These are phyloP conservation scores for Lipomyces mesembrius DNA, from an alignment of 805 yeast genomes.

Conservation along the genomic window DNA sequence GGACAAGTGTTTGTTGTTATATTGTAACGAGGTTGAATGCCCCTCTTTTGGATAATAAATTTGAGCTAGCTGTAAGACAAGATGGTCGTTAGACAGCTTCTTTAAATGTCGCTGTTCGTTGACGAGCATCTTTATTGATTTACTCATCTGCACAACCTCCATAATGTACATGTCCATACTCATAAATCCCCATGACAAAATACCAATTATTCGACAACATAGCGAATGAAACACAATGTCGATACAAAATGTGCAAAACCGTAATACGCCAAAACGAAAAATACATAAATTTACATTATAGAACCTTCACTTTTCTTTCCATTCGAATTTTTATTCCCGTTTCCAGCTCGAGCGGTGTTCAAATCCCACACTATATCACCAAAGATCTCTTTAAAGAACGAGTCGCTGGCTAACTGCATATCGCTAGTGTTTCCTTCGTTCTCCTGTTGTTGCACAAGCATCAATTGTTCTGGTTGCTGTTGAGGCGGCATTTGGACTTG, in stretches of 20 bases:
- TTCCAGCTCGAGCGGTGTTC: not conserved
- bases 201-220: too few relatives aligned
- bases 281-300: not conserved
- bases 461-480: conserved; percentile 14
- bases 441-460: not conserved
- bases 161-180: too few relatives aligned
- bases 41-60: not conserved
- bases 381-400: conserved; percentile 32
- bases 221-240: too few relatives aligned
- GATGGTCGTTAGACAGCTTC: too few relatives aligned
- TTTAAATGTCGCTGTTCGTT: too few relatives aligned
- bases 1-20: not conserved
- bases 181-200: too few relatives aligned
- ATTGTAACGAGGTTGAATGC: not conserved
- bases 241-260: too few relatives aligned
- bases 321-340: not conserved
- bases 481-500: conserved; percentile 13
- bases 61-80: not conserved
- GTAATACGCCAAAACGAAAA: not conserved
- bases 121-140: too few relatives aligned
- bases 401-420: conserved; percentile 15
- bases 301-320: not conserved
- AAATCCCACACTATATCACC: conserved; percentile 34
- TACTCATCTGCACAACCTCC: too few relatives aligned
- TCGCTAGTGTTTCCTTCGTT: not conserved